Evolutionary conservation across 331 rosid genomes (phyloP).

Genomic region (Ulmus americana): DNA sequence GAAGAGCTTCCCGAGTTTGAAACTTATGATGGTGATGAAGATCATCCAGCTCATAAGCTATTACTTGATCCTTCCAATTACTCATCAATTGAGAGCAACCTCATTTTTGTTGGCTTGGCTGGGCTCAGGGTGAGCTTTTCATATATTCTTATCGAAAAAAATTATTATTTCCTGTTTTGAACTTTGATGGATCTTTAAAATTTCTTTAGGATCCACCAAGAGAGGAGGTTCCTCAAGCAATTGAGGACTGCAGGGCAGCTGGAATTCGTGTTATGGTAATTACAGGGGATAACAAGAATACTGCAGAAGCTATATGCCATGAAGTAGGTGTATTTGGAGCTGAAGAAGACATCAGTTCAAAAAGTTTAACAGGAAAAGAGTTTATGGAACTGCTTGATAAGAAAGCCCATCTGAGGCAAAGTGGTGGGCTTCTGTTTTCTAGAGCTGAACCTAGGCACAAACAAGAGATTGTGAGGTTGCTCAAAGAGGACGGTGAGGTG

Average conservation of each 20-base stretch:
- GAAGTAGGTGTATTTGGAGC: slow-evolving; percentile 63
- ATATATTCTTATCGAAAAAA: not conserved
- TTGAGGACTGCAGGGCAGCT: slow-evolving; percentile 71
- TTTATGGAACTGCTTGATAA: slow-evolving; percentile 49
- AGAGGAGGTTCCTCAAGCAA: slow-evolving; percentile 60
- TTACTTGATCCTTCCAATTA: slow-evolving; percentile 61
- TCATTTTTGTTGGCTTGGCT: slow-evolving; percentile 60
- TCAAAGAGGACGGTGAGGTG: slow-evolving; percentile 79
- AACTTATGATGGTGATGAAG: slow-evolving; percentile 49
- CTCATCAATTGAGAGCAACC: slow-evolving; percentile 62
- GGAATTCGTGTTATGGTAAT: slow-evolving; percentile 75
- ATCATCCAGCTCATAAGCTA: slow-evolving; percentile 65
- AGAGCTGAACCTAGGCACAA: slow-evolving; percentile 73
- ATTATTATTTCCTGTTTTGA: not conserved
- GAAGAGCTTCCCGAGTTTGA: slow-evolving; percentile 47
- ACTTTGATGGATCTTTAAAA: slow-evolving; percentile 20
- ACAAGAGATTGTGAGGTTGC: slow-evolving; percentile 58
- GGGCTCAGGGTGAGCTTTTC: slow-evolving; percentile 62
- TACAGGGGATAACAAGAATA: slow-evolving; percentile 69
- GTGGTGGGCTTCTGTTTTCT: slow-evolving; percentile 58
- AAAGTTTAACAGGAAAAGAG: slow-evolving; percentile 58
- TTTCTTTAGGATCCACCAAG: slow-evolving; percentile 64
- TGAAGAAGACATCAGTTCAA: slow-evolving; percentile 44
- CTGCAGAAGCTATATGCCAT: slow-evolving; percentile 71
- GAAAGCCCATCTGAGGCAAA: slow-evolving; percentile 41